These are phyloP conservation scores for Leccinum incarnatum DNA, from an alignment of 768 basidiomycete species.

Conservation along the genomic window DNA sequence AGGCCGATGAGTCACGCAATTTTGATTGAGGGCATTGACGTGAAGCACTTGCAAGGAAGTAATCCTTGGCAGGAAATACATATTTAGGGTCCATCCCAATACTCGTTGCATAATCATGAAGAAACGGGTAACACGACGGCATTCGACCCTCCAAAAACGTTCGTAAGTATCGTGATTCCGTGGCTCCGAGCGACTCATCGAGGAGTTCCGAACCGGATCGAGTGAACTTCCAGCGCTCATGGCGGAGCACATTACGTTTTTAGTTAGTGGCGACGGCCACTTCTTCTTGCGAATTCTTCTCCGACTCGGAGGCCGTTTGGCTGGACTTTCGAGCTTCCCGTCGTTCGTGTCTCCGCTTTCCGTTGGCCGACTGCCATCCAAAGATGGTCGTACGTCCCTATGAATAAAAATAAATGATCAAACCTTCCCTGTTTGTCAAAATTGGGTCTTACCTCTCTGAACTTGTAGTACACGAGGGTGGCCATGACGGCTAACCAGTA, in stretches of 20 bases:
- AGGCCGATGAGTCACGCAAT: not conserved
- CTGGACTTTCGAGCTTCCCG: slow-evolving; percentile 18
- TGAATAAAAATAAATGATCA: not conserved
- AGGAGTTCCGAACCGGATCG: not conserved
- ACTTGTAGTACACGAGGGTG: slow-evolving; percentile 67
- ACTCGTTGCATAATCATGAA: not conserved
- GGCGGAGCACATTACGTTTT: not conserved
- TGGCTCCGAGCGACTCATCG: not conserved
- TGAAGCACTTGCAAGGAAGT: not conserved
- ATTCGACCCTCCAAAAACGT: not conserved
- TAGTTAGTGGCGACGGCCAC: not conserved
- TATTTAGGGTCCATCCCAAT: not conserved
- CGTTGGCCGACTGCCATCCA: slow-evolving; percentile 54
- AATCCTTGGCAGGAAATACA: too few species aligned
- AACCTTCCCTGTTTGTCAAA: not conserved
- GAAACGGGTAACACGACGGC: not conserved
- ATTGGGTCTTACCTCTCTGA: slow-evolving; percentile 41
- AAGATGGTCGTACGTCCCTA: slow-evolving; percentile 66
- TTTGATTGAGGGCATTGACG: not conserved
- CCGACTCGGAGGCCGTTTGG: not conserved
- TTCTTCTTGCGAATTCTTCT: not conserved
- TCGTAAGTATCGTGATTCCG: not conserved
- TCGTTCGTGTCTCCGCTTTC: slow-evolving; percentile 30
- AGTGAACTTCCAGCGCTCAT: not conserved
- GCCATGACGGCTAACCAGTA: slow-evolving; percentile 87